These are phyloP conservation scores for Podila epigama DNA, from an alignment of 192 early-diverging fungal genomes.

Conservation along the genomic window DNA sequence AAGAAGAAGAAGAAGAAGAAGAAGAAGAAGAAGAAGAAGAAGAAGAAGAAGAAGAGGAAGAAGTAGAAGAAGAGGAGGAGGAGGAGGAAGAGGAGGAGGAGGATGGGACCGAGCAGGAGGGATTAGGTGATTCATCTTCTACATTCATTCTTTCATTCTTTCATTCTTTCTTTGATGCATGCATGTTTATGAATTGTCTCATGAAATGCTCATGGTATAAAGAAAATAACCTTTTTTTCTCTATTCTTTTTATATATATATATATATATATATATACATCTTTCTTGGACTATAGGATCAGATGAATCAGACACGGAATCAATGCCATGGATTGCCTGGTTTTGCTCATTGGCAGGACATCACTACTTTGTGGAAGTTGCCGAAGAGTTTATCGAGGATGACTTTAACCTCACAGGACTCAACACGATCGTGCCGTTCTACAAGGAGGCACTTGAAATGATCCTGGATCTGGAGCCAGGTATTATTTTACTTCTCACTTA, in stretches of 20 bases:
- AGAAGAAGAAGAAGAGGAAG: not conserved
- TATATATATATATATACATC: no score
- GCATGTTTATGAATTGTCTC: no score
- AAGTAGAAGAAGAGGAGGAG: no score
- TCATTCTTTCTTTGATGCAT: not conserved
- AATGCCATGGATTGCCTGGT: constrained; percentile 81
- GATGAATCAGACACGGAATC: constrained; percentile 58
- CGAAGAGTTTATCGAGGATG: constrained; percentile 91
- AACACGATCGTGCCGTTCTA: constrained; percentile 84
- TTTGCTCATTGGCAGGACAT: constrained; percentile 74
- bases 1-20: not conserved
- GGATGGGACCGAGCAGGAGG: not conserved
- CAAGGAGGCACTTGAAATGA: constrained; percentile 93
- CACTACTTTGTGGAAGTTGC: constrained; percentile 82
- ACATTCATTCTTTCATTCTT: not conserved
- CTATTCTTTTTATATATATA: not conserved
- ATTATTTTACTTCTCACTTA: no score
- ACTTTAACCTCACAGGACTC: constrained; percentile 98
- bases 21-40: not conserved
- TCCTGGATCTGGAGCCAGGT: constrained; percentile 86
- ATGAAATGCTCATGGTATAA: no score
- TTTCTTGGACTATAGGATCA: constrained; percentile 41
- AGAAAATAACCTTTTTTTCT: not conserved
- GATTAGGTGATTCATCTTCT: not conserved
- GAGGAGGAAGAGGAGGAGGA: not conserved